phyloP scores from a whole-genome alignment of 805 yeast species.

The Yarrowia sp. region DNA sequence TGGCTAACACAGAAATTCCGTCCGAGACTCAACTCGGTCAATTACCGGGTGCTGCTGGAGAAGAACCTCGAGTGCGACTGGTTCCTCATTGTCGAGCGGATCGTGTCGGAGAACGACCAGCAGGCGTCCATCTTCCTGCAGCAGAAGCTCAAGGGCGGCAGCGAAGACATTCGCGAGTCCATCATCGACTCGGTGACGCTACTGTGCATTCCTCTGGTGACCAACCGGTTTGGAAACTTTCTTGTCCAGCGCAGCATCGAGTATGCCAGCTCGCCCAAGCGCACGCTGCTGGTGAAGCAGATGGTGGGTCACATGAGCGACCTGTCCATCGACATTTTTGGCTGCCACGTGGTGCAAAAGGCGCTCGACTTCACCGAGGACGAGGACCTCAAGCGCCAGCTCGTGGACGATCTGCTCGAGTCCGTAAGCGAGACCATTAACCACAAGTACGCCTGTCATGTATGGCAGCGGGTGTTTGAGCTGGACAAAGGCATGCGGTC shows the following conservation, averaged over 20 bases:
- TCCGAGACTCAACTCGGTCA: slow-evolving; percentile 40
- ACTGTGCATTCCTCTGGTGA: slow-evolving; percentile 49
- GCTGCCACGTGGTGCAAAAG: slow-evolving; percentile 55
- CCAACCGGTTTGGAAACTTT: slow-evolving; percentile 54
- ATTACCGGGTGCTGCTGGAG: slow-evolving; percentile 49
- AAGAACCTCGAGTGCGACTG: slow-evolving; percentile 47
- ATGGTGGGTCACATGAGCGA: slow-evolving; percentile 49
- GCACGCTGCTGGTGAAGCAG: slow-evolving; percentile 44
- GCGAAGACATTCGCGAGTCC: slow-evolving; percentile 47
- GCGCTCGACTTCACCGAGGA: slow-evolving; percentile 50
- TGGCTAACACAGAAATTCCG: slow-evolving; percentile 32
- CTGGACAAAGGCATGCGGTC: slow-evolving; percentile 47
- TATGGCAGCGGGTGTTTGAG: slow-evolving; percentile 55
- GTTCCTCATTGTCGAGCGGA: slow-evolving; percentile 48
- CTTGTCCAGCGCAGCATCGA: slow-evolving; percentile 54
- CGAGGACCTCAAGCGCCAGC: slow-evolving; percentile 45
- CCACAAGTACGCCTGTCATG: slow-evolving; percentile 55
- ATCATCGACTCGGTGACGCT: slow-evolving; percentile 48
- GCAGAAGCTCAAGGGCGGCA: slow-evolving; percentile 50
- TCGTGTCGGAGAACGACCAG: slow-evolving; percentile 52
- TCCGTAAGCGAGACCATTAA: slow-evolving; percentile 49
- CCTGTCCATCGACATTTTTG: slow-evolving; percentile 52
- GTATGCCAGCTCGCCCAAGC: slow-evolving; percentile 48
- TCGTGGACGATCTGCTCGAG: slow-evolving; percentile 52
- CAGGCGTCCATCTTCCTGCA: slow-evolving; percentile 54